A percentile compares a stretch with the other conserved stretches of the same genome.
These are phyloP conservation scores for Exophiala lecanii-corni DNA, from an alignment of 2,329 filamentous ascomycete genomes.

Conservation along the genomic window DNA sequence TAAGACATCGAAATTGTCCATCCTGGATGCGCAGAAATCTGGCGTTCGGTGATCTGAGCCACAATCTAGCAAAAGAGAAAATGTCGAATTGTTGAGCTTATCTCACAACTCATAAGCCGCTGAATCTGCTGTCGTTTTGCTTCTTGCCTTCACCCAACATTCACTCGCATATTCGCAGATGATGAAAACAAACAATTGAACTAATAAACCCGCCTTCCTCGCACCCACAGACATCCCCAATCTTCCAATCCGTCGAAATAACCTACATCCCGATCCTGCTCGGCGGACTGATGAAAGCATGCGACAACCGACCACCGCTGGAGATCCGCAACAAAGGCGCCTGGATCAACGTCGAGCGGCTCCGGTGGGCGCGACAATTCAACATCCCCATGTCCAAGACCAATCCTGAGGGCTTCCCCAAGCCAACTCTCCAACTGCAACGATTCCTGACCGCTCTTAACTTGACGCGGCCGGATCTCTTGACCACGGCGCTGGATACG, in stretches of 20 bases:
- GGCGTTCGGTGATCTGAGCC: no score
- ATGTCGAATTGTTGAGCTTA: no score
- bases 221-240: conserved; percentile 46
- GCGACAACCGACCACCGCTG: conserved; percentile 52
- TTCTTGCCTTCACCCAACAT: no score
- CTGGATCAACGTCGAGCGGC: conserved; percentile 52
- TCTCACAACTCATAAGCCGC: no score
- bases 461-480: conserved; percentile 36
- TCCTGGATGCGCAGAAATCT: no score
- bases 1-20: no score
- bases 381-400: conserved; percentile 47
- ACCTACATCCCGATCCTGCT: conserved; percentile 57
- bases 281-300: conserved; percentile 55
- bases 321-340: conserved; percentile 57
- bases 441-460: conserved; percentile 50
- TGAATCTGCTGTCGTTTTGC: no score
- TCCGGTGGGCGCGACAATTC: conserved; percentile 51
- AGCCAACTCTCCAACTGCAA: conserved; percentile 48
- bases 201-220: conserved; percentile 1
- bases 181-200: background rate
- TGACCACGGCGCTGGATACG: conserved; percentile 41
- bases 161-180: no score
- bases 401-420: conserved; percentile 50
- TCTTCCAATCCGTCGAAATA: conserved; percentile 52
- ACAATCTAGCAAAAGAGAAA: no score